Base-by-base conservation (phyloP, 2,329 filamentous ascomycete species). In the Sphaerostilbella broomeana region DNA sequence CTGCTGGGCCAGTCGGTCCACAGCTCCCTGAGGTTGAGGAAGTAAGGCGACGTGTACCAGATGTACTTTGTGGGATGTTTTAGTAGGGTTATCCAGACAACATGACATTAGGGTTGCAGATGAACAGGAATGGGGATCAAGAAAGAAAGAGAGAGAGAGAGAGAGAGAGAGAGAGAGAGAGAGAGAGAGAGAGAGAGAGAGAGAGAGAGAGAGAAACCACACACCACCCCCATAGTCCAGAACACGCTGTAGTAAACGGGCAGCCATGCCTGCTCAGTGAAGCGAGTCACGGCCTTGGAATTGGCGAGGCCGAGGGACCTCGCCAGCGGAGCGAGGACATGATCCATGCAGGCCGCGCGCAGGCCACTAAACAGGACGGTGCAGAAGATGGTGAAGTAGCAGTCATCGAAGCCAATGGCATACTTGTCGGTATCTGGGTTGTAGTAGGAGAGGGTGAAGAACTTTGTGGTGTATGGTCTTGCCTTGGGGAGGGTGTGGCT, bases 261-360 rank as follows among this genome's bases (percentile, higher is more conserved):
- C 57, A 94, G 71, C 86, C 89, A 97, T 31, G 81, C 86, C 66
- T 98, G 92, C 65, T 98, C 92, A 45, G 87, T 86, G 63, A 97
- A 94, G 44, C 90, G 77, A 32, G 85, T 78, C 41, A 82, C 69
- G 33, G 79, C 78, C 65, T 94, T 95, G 57, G 69, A 71, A 55
- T 81, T 84, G 51, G 74, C 72, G 51, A 95, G 75, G 25, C 90
- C 89, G 48, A 75, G 73, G 27, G 70, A 65, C 46, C 76, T 78
- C 22, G 84, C 89, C 39, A 92, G 64, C 5, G 90, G 90, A 17
- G 78, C 77, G 31, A 97, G 72, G 10, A 92, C 55, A 65, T 94
- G 89, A 58, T 95, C 87, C 77, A 97, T 94, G 35, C 77, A 69
- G 36, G 77, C 79, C 24, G 87, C 88, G 43, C 90, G 82, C 35